These are phyloP conservation scores for Paramecium pentaurelia DNA, from an alignment of 73 alveolate genomes.

Conservation along the genomic window DNA sequence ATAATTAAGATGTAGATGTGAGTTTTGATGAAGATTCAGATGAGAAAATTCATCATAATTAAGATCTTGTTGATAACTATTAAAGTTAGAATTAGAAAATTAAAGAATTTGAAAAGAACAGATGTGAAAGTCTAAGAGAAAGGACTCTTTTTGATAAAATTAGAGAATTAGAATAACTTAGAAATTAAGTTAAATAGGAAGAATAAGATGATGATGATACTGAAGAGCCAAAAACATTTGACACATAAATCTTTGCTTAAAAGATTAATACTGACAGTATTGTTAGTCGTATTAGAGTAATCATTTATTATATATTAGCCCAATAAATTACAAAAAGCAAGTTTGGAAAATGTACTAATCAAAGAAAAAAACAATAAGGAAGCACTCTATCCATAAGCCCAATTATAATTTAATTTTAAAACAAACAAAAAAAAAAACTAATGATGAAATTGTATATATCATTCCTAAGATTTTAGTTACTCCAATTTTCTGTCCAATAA, in stretches of 20 bases:
- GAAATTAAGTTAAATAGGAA: background rate
- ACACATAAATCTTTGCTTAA: background rate
- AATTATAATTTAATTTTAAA: background rate
- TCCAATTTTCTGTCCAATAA: background rate
- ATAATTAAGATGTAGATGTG: background rate
- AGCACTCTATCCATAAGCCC: background rate
- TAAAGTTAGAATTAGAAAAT: background rate
- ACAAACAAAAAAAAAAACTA: background rate
- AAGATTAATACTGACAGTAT: background rate
- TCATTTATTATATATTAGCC: background rate
- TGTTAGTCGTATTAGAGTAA: background rate
- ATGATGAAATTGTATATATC: background rate
- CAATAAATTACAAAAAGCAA: background rate
- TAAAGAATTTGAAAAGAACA: background rate
- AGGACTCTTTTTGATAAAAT: background rate
- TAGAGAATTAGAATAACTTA: background rate
- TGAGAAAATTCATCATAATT: background rate
- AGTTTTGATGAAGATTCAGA: background rate
- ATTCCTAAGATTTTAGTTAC: background rate
- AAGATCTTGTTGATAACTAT: background rate
- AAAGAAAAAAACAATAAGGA: background rate
- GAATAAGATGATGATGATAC: conserved; percentile 15
- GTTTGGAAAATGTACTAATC: background rate
- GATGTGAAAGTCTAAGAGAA: background rate
- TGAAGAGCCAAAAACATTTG: background rate